A percentile compares a stretch with the other conserved stretches of the same genome.
phyloP scores from a whole-genome alignment of 129 eudicot species.

The Heracleum sosnowskyi region DNA sequence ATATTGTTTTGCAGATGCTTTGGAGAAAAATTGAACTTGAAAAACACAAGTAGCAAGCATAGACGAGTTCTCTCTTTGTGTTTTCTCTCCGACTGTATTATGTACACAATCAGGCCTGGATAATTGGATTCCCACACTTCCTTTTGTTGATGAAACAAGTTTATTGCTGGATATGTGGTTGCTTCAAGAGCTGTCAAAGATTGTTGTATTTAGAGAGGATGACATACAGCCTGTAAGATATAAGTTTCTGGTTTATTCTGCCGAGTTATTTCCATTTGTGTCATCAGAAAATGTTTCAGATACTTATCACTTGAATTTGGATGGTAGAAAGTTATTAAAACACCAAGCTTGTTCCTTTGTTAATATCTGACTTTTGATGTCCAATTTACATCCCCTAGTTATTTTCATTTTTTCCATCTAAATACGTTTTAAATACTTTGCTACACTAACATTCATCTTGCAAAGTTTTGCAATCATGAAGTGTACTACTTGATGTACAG shows the following conservation, averaged over 20 bases:
- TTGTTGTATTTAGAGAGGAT: no score
- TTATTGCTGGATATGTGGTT: conserved; percentile 59
- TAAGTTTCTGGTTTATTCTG: no score
- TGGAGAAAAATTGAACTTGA: conserved; percentile 45
- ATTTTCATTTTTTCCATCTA: neutral
- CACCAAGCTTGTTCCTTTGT: neutral
- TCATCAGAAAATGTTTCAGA: no score
- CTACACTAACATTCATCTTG: no score
- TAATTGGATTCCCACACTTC: conserved; percentile 54
- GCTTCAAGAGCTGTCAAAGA: conserved; percentile 55
- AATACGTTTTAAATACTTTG: neutral
- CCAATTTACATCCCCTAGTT: neutral
- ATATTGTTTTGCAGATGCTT: conserved; percentile 45
- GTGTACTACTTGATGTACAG: no score
- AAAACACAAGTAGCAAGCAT: conserved; percentile 40
- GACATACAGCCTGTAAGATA: no score
- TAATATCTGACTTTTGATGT: neutral
- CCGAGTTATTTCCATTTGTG: no score
- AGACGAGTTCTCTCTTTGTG: conserved; percentile 30
- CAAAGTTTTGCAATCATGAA: no score
- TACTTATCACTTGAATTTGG: no score
- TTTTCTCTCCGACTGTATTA: conserved; percentile 35
- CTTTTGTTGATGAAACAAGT: conserved; percentile 53
- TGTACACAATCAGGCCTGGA: conserved; percentile 41
- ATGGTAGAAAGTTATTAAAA: neutral